Percentiles rank a stretch among this genome's conserved stretches.
Evolutionary conservation across 1,139 yeast species (phyloP).

Genomic region (Hansenula sp.): DNA sequence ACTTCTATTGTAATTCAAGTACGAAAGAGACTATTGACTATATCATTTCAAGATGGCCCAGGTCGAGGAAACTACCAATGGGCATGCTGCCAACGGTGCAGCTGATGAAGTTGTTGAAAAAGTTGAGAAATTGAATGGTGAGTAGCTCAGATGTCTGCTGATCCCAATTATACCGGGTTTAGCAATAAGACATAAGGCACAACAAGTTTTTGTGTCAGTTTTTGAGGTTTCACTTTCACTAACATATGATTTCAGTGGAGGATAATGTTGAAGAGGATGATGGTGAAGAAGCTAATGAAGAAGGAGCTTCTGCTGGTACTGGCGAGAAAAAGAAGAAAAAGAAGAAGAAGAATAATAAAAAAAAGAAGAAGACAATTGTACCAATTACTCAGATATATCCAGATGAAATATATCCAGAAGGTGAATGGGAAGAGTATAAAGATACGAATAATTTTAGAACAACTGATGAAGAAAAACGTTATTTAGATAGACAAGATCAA

Average conservation of each 20-base stretch:
- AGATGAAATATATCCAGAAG: conserved; percentile 78
- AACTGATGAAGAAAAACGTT: conserved; percentile 83
- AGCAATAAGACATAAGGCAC: background rate
- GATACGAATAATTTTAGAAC: conserved; percentile 75
- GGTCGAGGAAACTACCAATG: background rate
- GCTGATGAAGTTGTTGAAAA: conserved; percentile 1
- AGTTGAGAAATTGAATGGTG: conserved; percentile 6
- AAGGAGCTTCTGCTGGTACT: conserved; percentile 12
- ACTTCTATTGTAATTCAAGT: background rate
- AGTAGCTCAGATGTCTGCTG: background rate
- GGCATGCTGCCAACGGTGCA: background rate
- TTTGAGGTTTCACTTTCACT: too few relatives aligned
- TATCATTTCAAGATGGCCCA: background rate
- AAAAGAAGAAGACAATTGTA: conserved; percentile 45
- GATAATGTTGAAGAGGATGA: conserved; percentile 8
- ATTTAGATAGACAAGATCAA: conserved; percentile 65
- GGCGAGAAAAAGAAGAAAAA: conserved; percentile 27
- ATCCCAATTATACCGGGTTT: background rate
- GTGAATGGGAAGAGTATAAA: conserved; percentile 76
- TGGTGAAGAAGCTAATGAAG: conserved; percentile 15
- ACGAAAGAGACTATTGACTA: too few relatives aligned
- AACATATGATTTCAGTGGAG: background rate
- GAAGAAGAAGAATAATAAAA: conserved; percentile 47
- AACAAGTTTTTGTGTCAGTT: too few relatives aligned
- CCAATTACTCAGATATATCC: conserved; percentile 69